A percentile compares a stretch with the other conserved stretches of the same genome.
Evolutionary conservation across 2,329 filamentous ascomycete species (phyloP).

Genomic region (Nothomitra cinnamomea): DNA sequence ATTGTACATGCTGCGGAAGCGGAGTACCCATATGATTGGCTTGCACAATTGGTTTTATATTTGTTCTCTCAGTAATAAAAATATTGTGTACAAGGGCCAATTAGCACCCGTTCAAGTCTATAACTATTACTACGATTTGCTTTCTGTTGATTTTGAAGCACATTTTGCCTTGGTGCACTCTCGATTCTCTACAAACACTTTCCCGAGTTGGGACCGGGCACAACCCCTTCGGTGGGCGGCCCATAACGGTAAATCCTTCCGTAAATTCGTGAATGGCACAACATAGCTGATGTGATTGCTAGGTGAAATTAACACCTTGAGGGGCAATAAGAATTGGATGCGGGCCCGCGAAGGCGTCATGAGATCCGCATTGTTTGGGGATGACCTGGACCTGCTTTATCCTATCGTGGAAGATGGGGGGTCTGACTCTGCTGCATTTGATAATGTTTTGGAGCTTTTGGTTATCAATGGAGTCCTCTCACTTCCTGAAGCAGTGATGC

Average conservation of each 20-base stretch:
- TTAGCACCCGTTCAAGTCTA: constrained; percentile 89
- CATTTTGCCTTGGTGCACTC: constrained; percentile 96
- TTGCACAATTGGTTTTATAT: constrained; percentile 98
- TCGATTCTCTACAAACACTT: constrained; percentile 95
- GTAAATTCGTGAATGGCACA: background rate
- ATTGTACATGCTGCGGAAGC: constrained; percentile 86
- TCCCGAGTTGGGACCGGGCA: constrained; percentile 94
- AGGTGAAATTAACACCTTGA: constrained; percentile 87
- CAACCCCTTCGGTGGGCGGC: constrained; percentile 93
- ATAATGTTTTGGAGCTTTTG: constrained; percentile 86
- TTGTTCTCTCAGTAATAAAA: constrained; percentile 91
- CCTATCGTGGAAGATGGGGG: constrained; percentile 93
- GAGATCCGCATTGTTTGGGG: constrained; percentile 81
- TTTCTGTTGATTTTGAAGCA: constrained; percentile 92
- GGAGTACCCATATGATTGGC: constrained; percentile 83
- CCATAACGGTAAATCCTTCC: constrained; percentile 56
- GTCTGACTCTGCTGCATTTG: constrained; percentile 91
- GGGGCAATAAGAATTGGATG: constrained; percentile 99
- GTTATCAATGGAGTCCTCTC: constrained; percentile 94
- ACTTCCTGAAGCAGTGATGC: constrained; percentile 89
- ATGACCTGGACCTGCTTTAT: constrained; percentile 79
- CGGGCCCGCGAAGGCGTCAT: constrained; percentile 87
- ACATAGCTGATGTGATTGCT: constrained; percentile 12
- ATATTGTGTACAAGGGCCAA: constrained; percentile 98
- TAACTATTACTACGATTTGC: constrained; percentile 92